Evolutionary conservation across 495 filamentous ascomycete species (phyloP).

Genomic region (Lasiosphaeria miniovina): DNA sequence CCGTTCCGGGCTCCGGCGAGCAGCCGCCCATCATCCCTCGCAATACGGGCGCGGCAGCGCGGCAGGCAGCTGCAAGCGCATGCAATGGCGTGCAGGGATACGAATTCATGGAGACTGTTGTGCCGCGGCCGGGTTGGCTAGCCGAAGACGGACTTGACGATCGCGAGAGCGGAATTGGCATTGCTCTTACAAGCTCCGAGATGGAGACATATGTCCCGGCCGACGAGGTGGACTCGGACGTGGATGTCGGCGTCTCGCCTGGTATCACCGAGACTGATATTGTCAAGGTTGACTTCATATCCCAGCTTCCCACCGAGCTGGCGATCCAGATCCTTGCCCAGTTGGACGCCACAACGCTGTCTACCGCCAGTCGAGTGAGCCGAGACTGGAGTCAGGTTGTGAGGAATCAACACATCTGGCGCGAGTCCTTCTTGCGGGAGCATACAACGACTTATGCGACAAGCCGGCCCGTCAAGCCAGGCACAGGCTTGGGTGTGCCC

Average conservation of each 20-base stretch:
- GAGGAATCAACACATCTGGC: constrained; percentile 70
- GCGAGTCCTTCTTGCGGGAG: constrained; percentile 66
- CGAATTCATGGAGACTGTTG: constrained; percentile 40
- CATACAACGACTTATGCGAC: constrained; percentile 57
- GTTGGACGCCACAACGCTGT: constrained; percentile 64
- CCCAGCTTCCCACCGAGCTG: constrained; percentile 66
- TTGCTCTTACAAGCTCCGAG: constrained; percentile 56
- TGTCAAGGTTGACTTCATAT: constrained; percentile 61
- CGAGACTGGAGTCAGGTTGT: constrained; percentile 59
- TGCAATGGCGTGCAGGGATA: constrained; percentile 54
- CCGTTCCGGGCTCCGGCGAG: constrained; percentile 46
- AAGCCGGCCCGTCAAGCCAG: constrained; percentile 41
- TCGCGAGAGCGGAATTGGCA: constrained; percentile 76
- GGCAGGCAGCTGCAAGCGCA: constrained; percentile 65
- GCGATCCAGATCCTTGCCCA: constrained; percentile 67
- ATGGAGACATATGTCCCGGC: constrained; percentile 38
- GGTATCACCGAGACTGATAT: constrained; percentile 38
- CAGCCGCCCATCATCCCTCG: constrained; percentile 53
- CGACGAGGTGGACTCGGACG: constrained; percentile 29
- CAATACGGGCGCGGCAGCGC: constrained; percentile 63
- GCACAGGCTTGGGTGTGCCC: constrained; percentile 47
- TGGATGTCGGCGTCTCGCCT: constrained; percentile 36
- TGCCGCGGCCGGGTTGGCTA: constrained; percentile 32
- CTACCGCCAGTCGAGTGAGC: constrained; percentile 60
- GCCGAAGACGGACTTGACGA: constrained; percentile 49